Evolutionary conservation across 495 filamentous ascomycete species (phyloP), one percentile per base, ranked within the genome.

Genomic region (Neurospora sp.): DNA sequence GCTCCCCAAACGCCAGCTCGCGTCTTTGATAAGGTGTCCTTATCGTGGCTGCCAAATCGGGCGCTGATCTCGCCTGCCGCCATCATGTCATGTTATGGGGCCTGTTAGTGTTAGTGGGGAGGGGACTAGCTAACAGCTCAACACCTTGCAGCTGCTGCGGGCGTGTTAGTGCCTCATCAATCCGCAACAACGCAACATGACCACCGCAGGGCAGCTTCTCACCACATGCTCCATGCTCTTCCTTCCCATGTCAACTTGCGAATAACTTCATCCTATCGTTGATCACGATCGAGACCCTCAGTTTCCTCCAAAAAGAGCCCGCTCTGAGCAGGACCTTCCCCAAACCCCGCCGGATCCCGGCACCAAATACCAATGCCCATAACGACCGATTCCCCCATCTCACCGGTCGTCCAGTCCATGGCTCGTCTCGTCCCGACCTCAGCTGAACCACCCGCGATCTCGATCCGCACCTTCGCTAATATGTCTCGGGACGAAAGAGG

Each of bases 11-110:
- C 53, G 53, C 53, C 74, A 73, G 73, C 72, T 75, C 68, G 71
- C 39, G 71, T 68, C 20, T 27, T 70, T 68, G 78, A 78, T 78
- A 78, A 79, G 78, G 72, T 76, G 76, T 48, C 75, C 72, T 76
- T 77, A 79, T 79, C 78, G 71, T 44, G n/a, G 27, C 69, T 31
- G 37, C 59, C 68, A 20, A 35, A 61, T 61, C 12, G 27, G 27
- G 27, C 27, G 27, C 27, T 31, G 27, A 59, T 59, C 20, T 4
- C 53, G 53, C 53, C 12, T 61, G 53, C 53, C 53, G 53, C 53
- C 14, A 61, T 35, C 27, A 6, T 53, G 46, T 27, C 20, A 53
- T 27, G 46, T 27, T 61, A 61, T 18, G 53, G 53, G 53, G 53
- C 27, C 27, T 61, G 27, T 61, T 35, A 61, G 53, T 61, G 53